These are phyloP conservation scores for Viridothelium virens DNA, from an alignment of 495 filamentous ascomycete genomes.

Conservation along the genomic window DNA sequence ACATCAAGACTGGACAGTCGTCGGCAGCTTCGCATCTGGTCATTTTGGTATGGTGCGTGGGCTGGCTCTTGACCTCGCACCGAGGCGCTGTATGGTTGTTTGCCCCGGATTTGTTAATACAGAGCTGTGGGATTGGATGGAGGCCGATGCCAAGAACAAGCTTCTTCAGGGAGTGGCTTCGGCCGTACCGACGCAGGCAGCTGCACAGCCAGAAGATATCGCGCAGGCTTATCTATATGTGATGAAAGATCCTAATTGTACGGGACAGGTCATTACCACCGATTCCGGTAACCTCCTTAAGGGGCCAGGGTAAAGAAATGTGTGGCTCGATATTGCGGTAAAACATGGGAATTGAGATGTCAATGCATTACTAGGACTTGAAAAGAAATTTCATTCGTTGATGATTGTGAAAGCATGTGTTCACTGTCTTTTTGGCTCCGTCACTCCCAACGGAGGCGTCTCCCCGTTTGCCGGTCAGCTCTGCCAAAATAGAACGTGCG, in stretches of 20 bases:
- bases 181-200: constrained; percentile 37
- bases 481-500: not conserved
- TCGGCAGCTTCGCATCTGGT: constrained; percentile 35
- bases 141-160: constrained; percentile 26
- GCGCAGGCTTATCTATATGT: constrained; percentile 59
- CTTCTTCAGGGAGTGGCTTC: constrained; percentile 28
- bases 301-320: not conserved
- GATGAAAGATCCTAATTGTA: constrained; percentile 52
- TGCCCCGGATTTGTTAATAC: constrained; percentile 50
- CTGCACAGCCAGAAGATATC: constrained; percentile 49
- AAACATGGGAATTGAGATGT: not conserved
- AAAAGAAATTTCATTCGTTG: no score
- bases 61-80: constrained; percentile 51
- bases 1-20: constrained; percentile 40
- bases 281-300: constrained; percentile 7
- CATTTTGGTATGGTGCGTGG: constrained; percentile 41
- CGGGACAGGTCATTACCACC: constrained; percentile 34
- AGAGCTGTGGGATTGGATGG: constrained; percentile 38
- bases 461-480: not conserved
- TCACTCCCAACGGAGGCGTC: not conserved
- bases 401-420: no score
- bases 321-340: not conserved
- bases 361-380: no score
- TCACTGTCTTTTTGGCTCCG: not conserved
- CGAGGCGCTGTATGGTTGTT: constrained; percentile 54